Evolutionary conservation across 73 alveolate species (phyloP), one percentile per base, ranked within the genome.

Genomic region (Paramecium biaurelia): DNA sequence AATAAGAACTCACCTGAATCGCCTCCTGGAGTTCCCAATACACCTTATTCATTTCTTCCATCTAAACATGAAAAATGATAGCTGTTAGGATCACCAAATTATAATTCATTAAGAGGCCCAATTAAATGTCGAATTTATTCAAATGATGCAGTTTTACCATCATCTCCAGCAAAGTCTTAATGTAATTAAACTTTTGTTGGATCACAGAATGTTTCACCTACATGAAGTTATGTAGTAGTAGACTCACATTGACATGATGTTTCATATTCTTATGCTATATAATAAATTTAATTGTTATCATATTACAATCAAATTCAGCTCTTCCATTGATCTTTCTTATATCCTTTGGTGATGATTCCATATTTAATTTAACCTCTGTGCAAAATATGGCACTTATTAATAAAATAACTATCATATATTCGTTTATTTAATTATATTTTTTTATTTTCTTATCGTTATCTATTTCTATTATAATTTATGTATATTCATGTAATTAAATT

Each of bases 21-120:
- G 12, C 98, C 98, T 8, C 98, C 98, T 6, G 98, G 98, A 34
- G 98, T 93, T 41, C 93, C 94, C 14, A 95, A 86, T 20, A 59
- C 76, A 28, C 93, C 56, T 12, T 92, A 86, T 21, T 67, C 82
- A 57, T 42, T 84, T 59, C 98, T 68, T 47, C 98, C 98, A 93
- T 96, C 98, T 26, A 95, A 37, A 26, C 98, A 85, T 41, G 89
- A 70, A 92, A 96, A 96, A 59, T 94, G 92, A 56, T 88, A 92
- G 23, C 93, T 90, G 21, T 76, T 92, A 7, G 96, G 93, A 85
- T 92, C 88, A 0, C 95, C 97, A 85, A 88, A 92, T 57, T 87
- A 37, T 2, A 93, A 43, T 45, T 85, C 82, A 26, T 58, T 53
- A 3, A 92, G 89, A 26, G 93, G 85, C 18, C 95, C 95, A 0